Conservation (phyloP, 169 alveolate species). For the Plasmodium vivax region DNA sequence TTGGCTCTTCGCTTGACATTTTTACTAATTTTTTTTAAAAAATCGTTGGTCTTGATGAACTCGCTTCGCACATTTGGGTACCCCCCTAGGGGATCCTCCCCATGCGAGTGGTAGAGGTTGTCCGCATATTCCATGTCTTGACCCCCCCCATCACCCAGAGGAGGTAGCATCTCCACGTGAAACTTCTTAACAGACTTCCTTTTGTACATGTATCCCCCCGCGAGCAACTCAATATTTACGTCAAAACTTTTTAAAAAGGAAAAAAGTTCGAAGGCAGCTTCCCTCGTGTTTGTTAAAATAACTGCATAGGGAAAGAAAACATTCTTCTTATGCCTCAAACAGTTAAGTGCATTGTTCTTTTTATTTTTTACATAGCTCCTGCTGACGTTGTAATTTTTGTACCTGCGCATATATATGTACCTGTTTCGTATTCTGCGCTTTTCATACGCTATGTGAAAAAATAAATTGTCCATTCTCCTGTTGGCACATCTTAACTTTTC, state of each 20-base stretch:
- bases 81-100: not conserved
- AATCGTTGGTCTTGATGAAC: conserved; percentile 6
- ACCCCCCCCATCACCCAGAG: not conserved
- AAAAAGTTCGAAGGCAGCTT: conserved; percentile 71
- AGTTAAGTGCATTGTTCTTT: conserved; percentile 53
- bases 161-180: conserved; percentile 12
- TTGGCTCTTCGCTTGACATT: not conserved
- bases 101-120: not conserved
- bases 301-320: conserved; percentile 64
- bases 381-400: conserved; percentile 35
- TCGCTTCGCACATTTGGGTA: not conserved
- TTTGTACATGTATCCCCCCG: conserved; percentile 69
- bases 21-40: conserved; percentile 4
- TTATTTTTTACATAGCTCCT: conserved; percentile 55
- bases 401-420: conserved; percentile 35
- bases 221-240: conserved; percentile 54
- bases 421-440: conserved; percentile 55
- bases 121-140: not conserved
- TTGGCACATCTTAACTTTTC: conserved; percentile 43
- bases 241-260: conserved; percentile 67
- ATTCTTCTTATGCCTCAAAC: conserved; percentile 71
- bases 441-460: conserved; percentile 69
- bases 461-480: conserved; percentile 40
- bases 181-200: conserved; percentile 52
- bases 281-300: conserved; percentile 72